These are phyloP conservation scores for Sequoia sempervirens DNA, from an alignment of 75 land plant species.

Conservation along the genomic window DNA sequence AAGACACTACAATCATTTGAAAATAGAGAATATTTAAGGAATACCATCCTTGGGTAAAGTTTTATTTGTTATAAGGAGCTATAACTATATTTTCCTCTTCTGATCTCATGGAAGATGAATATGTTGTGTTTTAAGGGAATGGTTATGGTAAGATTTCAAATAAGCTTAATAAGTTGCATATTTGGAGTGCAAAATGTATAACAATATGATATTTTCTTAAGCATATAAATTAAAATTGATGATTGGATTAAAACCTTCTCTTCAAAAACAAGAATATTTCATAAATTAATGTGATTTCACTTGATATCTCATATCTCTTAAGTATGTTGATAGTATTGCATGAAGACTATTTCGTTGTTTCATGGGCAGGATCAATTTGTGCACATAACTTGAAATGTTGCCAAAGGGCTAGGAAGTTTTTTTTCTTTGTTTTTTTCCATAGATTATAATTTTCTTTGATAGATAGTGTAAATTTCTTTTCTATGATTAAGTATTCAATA, in stretches of 20 bases:
- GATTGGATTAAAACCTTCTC: background rate
- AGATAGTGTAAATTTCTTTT: background rate
- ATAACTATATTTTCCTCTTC: background rate
- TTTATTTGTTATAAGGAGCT: background rate
- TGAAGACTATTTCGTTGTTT: background rate
- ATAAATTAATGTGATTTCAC: background rate
- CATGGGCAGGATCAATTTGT: background rate
- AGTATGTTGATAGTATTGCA: background rate
- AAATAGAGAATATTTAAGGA: background rate
- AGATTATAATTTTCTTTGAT: background rate
- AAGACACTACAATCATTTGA: no score
- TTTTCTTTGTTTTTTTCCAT: background rate
- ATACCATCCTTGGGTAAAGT: background rate
- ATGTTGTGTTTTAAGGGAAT: no score
- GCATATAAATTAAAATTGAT: no score
- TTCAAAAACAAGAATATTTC: no score
- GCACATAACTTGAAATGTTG: background rate
- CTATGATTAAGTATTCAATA: background rate
- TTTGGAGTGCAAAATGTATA: background rate
- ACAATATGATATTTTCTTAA: background rate
- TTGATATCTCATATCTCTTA: background rate
- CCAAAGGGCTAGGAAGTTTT: background rate
- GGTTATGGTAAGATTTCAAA: background rate
- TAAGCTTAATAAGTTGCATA: background rate
- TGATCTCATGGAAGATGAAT: background rate